Conservation (phyloP, 73 alveolate genomes). For the Stentor roeselii region DNA sequence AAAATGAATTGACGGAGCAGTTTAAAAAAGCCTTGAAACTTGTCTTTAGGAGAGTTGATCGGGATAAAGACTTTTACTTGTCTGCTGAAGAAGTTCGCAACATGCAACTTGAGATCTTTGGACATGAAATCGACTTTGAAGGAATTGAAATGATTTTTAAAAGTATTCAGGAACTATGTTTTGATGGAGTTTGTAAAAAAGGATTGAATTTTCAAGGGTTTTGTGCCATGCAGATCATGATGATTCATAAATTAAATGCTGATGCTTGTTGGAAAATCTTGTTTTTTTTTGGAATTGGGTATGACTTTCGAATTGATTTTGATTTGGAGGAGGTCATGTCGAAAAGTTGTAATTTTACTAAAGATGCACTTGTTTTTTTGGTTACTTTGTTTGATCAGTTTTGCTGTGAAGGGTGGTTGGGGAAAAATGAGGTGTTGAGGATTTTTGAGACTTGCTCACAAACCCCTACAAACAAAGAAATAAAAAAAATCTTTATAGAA, state of each 20-base stretch:
- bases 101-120: background rate
- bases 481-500: background rate
- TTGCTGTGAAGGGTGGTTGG: background rate
- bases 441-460: background rate
- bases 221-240: background rate
- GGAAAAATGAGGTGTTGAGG: background rate
- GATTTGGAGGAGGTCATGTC: background rate
- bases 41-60: background rate
- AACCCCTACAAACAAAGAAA: background rate
- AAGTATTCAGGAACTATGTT: background rate
- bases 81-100: background rate
- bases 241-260: background rate
- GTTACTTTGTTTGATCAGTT: background rate
- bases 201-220: background rate
- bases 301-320: background rate
- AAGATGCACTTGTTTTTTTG: too few species aligned
- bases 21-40: background rate
- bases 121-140: background rate
- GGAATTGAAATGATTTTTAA: background rate
- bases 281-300: background rate
- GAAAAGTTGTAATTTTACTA: too few species aligned
- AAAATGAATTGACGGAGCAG: background rate
- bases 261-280: background rate
- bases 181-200: background rate
- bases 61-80: background rate